Conservation (phyloP, 805 yeast genomes). For the Cyberlindnera subsufficiens region DNA sequence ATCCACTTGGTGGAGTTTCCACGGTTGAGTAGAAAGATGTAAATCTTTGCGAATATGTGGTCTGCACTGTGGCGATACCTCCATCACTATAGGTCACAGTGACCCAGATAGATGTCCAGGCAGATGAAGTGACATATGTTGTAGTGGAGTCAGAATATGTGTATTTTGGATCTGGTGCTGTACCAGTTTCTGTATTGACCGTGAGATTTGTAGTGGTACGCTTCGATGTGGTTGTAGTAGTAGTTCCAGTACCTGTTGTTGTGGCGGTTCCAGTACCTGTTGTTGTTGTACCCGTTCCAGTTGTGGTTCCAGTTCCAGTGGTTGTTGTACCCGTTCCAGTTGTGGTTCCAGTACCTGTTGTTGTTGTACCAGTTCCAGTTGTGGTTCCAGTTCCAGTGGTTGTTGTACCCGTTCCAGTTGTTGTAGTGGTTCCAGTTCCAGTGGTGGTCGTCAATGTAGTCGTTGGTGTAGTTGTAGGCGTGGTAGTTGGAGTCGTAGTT, state of each 20-base stretch:
- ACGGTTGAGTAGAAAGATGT: conserved; percentile 38
- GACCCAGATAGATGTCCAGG: conserved; percentile 41
- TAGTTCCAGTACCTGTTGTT: conserved; percentile 8
- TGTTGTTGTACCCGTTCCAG: conserved; percentile 4
- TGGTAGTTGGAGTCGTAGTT: conserved; percentile 2
- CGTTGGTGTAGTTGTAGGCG: not conserved
- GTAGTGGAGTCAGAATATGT: conserved; percentile 26
- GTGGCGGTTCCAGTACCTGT: conserved; percentile 6
- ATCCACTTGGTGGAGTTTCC: conserved; percentile 51
- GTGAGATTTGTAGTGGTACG: conserved; percentile 19
- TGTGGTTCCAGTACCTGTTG: not conserved
- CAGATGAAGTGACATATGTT: conserved; percentile 25
- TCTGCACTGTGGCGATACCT: conserved; percentile 38
- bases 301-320: conserved; percentile 6
- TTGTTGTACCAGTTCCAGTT: not conserved
- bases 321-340: conserved; percentile 4
- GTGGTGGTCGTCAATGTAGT: conserved; percentile 2
- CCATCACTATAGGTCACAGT: conserved; percentile 43
- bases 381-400: not conserved
- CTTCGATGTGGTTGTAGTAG: conserved; percentile 15
- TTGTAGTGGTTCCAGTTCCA: conserved; percentile 5
- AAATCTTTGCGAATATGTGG: conserved; percentile 53
- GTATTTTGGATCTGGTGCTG: conserved; percentile 20
- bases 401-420: conserved; percentile 1
- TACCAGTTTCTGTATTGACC: conserved; percentile 4